phyloP scores from a whole-genome alignment of 805 yeast species.

The Debaryomyces tyrocola region DNA sequence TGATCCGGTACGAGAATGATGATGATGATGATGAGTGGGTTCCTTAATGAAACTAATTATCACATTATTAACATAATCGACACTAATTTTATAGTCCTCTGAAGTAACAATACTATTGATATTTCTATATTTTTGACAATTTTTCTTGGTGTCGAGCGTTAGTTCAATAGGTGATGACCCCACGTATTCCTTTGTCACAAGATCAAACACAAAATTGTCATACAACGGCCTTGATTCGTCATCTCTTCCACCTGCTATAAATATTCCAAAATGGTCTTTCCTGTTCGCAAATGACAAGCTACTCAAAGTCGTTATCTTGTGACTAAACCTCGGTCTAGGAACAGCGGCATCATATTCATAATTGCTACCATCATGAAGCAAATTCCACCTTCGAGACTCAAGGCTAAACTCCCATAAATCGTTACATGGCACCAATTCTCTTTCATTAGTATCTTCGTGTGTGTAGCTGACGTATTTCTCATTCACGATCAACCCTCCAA shows the following conservation, averaged over 20 bases:
- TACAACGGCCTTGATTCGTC: slow-evolving; percentile 28
- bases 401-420: slow-evolving; percentile 72
- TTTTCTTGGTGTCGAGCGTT: slow-evolving; percentile 14
- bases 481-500: slow-evolving; percentile 60
- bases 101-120: slow-evolving; percentile 10
- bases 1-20: no score
- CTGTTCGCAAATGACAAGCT: slow-evolving; percentile 36
- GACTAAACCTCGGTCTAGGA: slow-evolving; percentile 50
- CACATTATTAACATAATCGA: slow-evolving; percentile 34
- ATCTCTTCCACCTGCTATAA: slow-evolving; percentile 56
- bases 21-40: slow-evolving; percentile 12
- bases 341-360: slow-evolving; percentile 17
- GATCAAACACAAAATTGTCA: slow-evolving; percentile 44
- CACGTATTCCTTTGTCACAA: slow-evolving; percentile 39
- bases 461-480: slow-evolving; percentile 9
- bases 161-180: slow-evolving; percentile 16
- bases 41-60: slow-evolving; percentile 33
- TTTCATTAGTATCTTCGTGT: neutral
- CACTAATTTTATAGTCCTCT: slow-evolving; percentile 19
- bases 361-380: slow-evolving; percentile 42
- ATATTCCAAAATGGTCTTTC: slow-evolving; percentile 46
- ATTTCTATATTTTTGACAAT: slow-evolving; percentile 10
- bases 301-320: slow-evolving; percentile 45
- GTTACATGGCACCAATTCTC: slow-evolving; percentile 43
- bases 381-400: slow-evolving; percentile 52